Conservation (phyloP, 2,329 filamentous ascomycete species). For the Acarospora socialis region DNA sequence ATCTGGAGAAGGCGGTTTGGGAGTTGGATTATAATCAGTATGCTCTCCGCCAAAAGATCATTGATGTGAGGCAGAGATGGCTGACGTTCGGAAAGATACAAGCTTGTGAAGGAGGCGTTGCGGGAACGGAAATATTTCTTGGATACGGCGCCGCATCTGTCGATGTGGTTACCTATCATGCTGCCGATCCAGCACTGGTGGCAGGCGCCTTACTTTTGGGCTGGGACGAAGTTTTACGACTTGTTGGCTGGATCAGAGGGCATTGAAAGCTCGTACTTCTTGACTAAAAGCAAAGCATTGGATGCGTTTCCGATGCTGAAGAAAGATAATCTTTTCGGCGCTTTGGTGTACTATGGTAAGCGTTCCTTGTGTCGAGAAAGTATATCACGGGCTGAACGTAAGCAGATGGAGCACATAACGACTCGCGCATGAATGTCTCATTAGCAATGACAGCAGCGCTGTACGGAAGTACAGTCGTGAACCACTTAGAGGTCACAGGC, state of each 20-base stretch:
- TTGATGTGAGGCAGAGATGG: slow-evolving; percentile 5
- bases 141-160: slow-evolving; percentile 69
- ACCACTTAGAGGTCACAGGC: slow-evolving; percentile 67
- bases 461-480: slow-evolving; percentile 69
- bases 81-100: slow-evolving; percentile 29
- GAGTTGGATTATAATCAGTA: slow-evolving; percentile 72
- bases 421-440: slow-evolving; percentile 84
- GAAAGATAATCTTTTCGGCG: slow-evolving; percentile 62
- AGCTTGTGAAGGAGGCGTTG: slow-evolving; percentile 67
- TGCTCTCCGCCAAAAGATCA: slow-evolving; percentile 12
- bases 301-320: slow-evolving; percentile 84
- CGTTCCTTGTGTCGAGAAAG: slow-evolving; percentile 3
- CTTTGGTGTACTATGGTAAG: slow-evolving; percentile 69
- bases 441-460: slow-evolving; percentile 79
- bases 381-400: slow-evolving; percentile 15
- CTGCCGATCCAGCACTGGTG: slow-evolving; percentile 71
- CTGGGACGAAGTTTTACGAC: slow-evolving; percentile 66
- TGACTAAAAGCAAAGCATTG: slow-evolving; percentile 72
- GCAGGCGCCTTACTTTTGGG: slow-evolving; percentile 64
- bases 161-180: slow-evolving; percentile 69
- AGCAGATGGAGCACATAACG: slow-evolving; percentile 73
- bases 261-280: slow-evolving; percentile 78
- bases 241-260: slow-evolving; percentile 73
- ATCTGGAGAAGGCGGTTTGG: slow-evolving; percentile 76
- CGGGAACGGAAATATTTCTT: slow-evolving; percentile 73